A percentile compares a stretch with the other conserved stretches of the same genome.
phyloP scores from a whole-genome alignment of 257 asterid genomes.

The Nicotiana otophora region DNA sequence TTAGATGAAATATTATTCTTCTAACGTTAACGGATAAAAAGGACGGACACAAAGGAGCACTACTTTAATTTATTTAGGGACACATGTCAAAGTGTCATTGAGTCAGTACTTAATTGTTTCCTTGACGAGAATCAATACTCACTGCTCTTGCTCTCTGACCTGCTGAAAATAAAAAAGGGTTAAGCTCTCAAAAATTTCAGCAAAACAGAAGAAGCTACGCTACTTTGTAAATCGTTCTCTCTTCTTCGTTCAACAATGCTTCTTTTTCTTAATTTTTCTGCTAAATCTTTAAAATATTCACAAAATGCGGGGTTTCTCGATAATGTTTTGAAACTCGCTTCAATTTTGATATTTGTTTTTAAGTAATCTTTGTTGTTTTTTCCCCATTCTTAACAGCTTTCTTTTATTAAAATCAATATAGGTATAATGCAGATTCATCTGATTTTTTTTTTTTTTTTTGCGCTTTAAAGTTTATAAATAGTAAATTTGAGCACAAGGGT shows the following conservation, averaged over 20 bases:
- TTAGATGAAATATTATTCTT: too few relatives aligned
- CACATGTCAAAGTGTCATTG: too few relatives aligned
- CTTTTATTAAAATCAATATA: not conserved
- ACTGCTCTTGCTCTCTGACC: too few relatives aligned
- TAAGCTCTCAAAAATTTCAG: not conserved
- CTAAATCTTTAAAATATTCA: not conserved
- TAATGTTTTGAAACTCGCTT: not conserved
- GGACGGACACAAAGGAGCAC: too few relatives aligned
- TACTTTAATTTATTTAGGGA: too few relatives aligned
- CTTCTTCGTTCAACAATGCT: too few relatives aligned
- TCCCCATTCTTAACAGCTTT: not conserved
- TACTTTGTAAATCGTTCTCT: not conserved
- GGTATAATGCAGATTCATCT: not conserved
- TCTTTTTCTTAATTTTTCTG: too few relatives aligned
- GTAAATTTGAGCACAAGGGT: not conserved
- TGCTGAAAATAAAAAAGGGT: too few relatives aligned
- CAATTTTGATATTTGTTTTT: not conserved
- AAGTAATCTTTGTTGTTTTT: not conserved
- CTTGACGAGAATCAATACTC: too few relatives aligned
- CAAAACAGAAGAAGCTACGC: not conserved
- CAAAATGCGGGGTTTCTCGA: not conserved
- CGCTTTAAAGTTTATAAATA: not conserved
- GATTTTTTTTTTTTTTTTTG: not conserved
- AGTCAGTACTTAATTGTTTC: too few relatives aligned
- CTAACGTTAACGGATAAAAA: too few relatives aligned